These are phyloP conservation scores for Dactylellina parvicollis DNA, from an alignment of 2,329 filamentous ascomycete species.

Conservation along the genomic window DNA sequence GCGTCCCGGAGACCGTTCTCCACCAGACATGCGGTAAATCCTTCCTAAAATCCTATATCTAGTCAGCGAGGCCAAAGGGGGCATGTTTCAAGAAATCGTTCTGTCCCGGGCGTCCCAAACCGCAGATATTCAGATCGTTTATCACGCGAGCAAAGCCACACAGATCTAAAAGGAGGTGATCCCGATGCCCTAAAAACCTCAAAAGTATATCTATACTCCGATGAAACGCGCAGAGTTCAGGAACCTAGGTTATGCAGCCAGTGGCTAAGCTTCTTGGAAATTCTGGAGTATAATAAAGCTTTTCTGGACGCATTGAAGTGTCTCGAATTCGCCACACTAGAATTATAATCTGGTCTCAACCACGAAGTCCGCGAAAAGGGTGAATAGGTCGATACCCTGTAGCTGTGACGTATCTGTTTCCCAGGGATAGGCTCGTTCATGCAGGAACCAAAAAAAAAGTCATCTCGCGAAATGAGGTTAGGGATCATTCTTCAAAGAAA, in stretches of 20 bases:
- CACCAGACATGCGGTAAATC: not conserved
- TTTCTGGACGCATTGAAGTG: constrained; percentile 1
- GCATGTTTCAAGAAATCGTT: constrained; percentile 17
- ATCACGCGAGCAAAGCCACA: constrained; percentile 8
- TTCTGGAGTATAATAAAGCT: not conserved
- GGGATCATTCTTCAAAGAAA: constrained; percentile 22
- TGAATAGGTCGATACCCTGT: constrained; percentile 9
- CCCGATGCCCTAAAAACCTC: not conserved
- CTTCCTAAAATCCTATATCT: constrained; percentile 4
- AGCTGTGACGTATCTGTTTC: constrained; percentile 44
- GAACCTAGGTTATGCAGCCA: not conserved
- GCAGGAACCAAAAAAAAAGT: constrained; percentile 50
- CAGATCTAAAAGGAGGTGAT: constrained; percentile 3
- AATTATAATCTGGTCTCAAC: not conserved
- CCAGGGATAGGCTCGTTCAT: constrained; percentile 37
- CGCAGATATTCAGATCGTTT: constrained; percentile 12
- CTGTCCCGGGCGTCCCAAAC: constrained; percentile 12
- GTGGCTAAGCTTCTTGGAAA: not conserved
- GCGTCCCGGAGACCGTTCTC: no score
- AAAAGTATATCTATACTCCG: not conserved
- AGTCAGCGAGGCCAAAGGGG: not conserved
- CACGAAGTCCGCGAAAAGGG: not conserved
- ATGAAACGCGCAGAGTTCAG: constrained; percentile 1
- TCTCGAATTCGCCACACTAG: constrained; percentile 18
- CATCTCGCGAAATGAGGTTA: constrained; percentile 47